Evolutionary conservation across 805 yeast genomes (phyloP), one percentile per base, ranked within the genome.

Genomic region (Candida hungchunana): DNA sequence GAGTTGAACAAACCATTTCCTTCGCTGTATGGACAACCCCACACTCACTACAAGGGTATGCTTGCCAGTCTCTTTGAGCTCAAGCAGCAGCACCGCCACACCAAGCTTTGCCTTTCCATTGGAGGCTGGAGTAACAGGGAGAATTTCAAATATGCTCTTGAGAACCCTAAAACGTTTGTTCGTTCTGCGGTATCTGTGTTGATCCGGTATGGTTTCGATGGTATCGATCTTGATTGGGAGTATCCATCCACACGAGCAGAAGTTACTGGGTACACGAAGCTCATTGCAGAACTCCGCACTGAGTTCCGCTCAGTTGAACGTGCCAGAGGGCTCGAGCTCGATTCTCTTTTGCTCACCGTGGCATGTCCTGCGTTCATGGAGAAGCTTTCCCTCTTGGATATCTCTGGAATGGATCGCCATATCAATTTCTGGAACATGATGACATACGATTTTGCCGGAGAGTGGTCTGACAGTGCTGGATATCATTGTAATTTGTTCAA

Each of bases 151-250:
- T n/a, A n/a, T n/a, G n/a, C n/a, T n/a, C n/a, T n/a, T n/a, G n/a
- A n/a, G n/a, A n/a, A n/a, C n/a, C n/a, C n/a, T n/a, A n/a, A n/a
- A n/a, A n/a, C n/a, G n/a, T n/a, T n/a, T n/a, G n/a, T n/a, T n/a
- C n/a, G 51, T 1, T 66, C 81, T 1, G 62, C 78, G 1, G 63
- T 74, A 1, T 55, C 59, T 0, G 57, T 73, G 17, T 64, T 86
- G 55, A 37, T 58, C 2, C 59, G 67, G 29, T 73, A 75, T 53
- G 80, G 82, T 0, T 79, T 93, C 51, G 97, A 93, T 56, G 97
- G 98, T 0, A 63, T 90, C 30, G 97, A 93, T 58, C 62, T 90
- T 19, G 98, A 90, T 60, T 90, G 96, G 96, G 98, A 90, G 59
- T 90, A 79, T 51, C 96, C 96, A 0, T 54, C n/a, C 58, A 7